These are phyloP conservation scores for Cyclostephanos invisitatus DNA, from an alignment of 108 stramenopile genomes.

Conservation along the genomic window DNA sequence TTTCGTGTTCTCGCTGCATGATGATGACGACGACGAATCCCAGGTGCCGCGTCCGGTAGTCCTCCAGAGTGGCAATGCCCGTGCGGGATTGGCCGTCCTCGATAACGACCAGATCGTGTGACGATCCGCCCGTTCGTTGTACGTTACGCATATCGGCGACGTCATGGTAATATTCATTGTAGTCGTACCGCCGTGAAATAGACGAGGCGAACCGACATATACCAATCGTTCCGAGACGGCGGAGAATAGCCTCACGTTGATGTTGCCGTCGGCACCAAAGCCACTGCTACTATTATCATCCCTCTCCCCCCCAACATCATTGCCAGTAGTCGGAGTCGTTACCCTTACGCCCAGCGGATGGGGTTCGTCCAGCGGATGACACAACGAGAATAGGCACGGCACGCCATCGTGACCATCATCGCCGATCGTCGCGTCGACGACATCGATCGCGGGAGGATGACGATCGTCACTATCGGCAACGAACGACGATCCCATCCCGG, in stretches of 20 bases:
- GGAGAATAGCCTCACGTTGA: slow-evolving; percentile 19
- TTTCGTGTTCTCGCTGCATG: slow-evolving; percentile 1
- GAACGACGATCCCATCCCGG: slow-evolving; percentile 15
- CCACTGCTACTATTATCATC: slow-evolving; percentile 9
- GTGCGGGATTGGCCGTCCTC: slow-evolving; percentile 18
- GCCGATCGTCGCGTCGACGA: slow-evolving; percentile 2
- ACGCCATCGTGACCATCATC: slow-evolving; percentile 22
- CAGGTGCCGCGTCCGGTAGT: slow-evolving; percentile 37
- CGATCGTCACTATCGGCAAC: slow-evolving; percentile 10
- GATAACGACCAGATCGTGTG: slow-evolving; percentile 44
- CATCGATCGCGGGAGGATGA: not conserved
- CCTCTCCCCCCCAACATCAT: slow-evolving; percentile 3
- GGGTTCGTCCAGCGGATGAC: slow-evolving; percentile 79
- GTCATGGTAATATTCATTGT: not conserved
- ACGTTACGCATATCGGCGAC: slow-evolving; percentile 44
- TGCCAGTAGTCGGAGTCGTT: slow-evolving; percentile 3
- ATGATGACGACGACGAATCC: slow-evolving; percentile 6
- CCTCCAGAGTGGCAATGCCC: slow-evolving; percentile 40
- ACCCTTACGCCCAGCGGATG: slow-evolving; percentile 47
- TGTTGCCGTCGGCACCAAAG: slow-evolving; percentile 1
- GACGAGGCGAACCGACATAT: slow-evolving; percentile 51
- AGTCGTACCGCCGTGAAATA: slow-evolving; percentile 22
- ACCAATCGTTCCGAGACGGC: slow-evolving; percentile 69
- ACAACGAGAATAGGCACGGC: slow-evolving; percentile 73
- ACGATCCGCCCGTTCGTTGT: slow-evolving; percentile 22